phyloP scores from a whole-genome alignment of 129 eudicot genomes.

The Helianthus tuberosus region DNA sequence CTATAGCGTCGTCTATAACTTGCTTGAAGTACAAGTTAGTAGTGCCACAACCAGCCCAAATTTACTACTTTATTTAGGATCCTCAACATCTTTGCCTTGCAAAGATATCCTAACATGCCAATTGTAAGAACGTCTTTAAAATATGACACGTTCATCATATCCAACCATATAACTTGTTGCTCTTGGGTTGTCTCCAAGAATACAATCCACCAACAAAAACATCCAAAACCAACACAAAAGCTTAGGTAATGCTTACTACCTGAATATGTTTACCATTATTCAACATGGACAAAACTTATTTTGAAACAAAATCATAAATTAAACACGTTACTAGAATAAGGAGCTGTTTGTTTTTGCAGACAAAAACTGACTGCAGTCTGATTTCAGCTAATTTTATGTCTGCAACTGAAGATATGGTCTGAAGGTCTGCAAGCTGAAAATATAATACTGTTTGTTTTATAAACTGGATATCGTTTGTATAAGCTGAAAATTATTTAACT shows the following conservation, averaged over 20 bases:
- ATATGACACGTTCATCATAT: slow-evolving; percentile 19
- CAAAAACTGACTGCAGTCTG: no score
- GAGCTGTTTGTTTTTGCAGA: no score
- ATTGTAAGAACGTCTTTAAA: no score
- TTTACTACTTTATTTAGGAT: no score
- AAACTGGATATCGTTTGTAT: no score
- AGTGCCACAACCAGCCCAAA: slow-evolving; percentile 9
- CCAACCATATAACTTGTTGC: slow-evolving; percentile 66
- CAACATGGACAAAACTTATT: not conserved
- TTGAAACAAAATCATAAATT: not conserved
- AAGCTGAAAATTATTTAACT: no score
- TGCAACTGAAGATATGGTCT: no score
- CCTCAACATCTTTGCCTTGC: no score
- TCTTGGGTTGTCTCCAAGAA: slow-evolving; percentile 59
- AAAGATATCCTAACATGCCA: no score
- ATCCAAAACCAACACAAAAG: not conserved
- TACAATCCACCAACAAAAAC: slow-evolving; percentile 47
- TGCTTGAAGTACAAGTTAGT: slow-evolving; percentile 39
- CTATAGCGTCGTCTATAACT: slow-evolving; percentile 57
- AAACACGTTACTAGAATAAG: not conserved
- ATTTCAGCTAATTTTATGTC: no score
- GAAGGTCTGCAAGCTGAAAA: no score
- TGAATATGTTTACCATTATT: not conserved
- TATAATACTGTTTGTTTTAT: no score
- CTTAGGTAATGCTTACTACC: slow-evolving; percentile 11